Percentiles rank a stretch among this genome's conserved stretches.
phyloP scores from a whole-genome alignment of 75 land plant species.

The Pinus taeda region DNA sequence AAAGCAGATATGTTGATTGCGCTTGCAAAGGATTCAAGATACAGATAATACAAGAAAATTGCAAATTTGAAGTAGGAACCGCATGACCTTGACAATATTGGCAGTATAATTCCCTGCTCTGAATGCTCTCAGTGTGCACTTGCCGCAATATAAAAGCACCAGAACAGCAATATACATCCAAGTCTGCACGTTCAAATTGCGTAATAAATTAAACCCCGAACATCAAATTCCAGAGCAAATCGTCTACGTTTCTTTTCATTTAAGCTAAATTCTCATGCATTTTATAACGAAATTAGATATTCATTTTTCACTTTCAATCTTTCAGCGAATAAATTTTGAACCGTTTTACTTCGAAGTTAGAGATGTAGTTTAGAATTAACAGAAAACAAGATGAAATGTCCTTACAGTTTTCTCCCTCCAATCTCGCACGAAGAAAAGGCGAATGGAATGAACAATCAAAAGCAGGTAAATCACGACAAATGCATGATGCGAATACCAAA shows the following conservation, averaged over 20 bases:
- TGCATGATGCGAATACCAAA: slow-evolving; percentile 35
- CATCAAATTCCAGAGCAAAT: background rate
- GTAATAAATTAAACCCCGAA: background rate
- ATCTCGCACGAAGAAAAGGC: slow-evolving; percentile 12
- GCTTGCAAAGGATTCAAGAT: background rate
- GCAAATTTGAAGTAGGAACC: background rate
- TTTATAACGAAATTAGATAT: background rate
- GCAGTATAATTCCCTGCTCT: slow-evolving; percentile 22
- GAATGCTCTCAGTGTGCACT: slow-evolving; percentile 16
- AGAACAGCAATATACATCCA: slow-evolving; percentile 31
- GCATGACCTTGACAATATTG: slow-evolving; percentile 25
- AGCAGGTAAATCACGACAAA: slow-evolving; percentile 26
- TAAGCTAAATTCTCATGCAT: too few species aligned
- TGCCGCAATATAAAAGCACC: slow-evolving; percentile 21
- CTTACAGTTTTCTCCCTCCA: slow-evolving; percentile 27
- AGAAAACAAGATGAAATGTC: background rate
- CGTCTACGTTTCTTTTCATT: background rate
- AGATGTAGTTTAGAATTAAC: background rate
- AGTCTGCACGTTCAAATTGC: slow-evolving; percentile 9
- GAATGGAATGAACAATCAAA: slow-evolving; percentile 20
- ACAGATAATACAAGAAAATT: background rate
- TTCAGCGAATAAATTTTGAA: background rate
- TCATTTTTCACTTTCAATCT: background rate
- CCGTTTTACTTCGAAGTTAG: background rate
- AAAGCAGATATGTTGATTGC: background rate